These are phyloP conservation scores for Smittium culicis DNA, from an alignment of 371 early-diverging fungal genomes.

Conservation along the genomic window DNA sequence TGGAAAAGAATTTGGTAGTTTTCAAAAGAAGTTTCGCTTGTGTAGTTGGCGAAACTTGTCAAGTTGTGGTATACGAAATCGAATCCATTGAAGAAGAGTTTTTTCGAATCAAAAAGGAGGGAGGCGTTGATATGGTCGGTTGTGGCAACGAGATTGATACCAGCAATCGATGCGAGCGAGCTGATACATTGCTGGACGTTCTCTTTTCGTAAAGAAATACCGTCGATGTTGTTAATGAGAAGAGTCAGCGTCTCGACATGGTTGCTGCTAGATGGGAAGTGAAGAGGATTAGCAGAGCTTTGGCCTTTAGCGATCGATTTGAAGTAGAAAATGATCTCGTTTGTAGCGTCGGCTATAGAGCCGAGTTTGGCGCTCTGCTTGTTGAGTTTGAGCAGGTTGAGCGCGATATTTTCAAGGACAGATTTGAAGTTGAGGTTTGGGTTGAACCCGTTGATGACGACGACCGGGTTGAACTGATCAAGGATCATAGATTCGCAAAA, in stretches of 20 bases:
- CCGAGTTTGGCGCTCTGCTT: not conserved
- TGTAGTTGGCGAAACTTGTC: constrained; percentile 70
- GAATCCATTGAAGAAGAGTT: constrained; percentile 39
- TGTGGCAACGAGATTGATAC: constrained; percentile 66
- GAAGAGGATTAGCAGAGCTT: too few relatives aligned
- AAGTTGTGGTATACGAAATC: constrained; percentile 81
- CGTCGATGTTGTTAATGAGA: constrained; percentile 85
- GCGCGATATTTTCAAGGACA: constrained; percentile 44
- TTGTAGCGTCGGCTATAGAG: not conserved
- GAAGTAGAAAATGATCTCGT: constrained; percentile 19
- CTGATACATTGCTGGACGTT: constrained; percentile 29
- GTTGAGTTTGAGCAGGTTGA: constrained; percentile 31
- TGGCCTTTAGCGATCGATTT: constrained; percentile 20
- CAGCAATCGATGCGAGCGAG: constrained; percentile 45
- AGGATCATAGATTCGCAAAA: constrained; percentile 45
- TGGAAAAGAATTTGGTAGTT: constrained; percentile 51
- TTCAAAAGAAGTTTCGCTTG: constrained; percentile 68
- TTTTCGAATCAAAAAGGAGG: constrained; percentile 70
- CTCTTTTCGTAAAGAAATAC: constrained; percentile 58
- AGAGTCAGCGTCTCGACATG: constrained; percentile 38
- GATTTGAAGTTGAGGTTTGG: constrained; percentile 60
- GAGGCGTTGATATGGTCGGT: constrained; percentile 82
- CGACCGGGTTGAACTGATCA: constrained; percentile 39
- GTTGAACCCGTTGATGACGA: constrained; percentile 73
- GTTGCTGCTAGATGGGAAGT: not conserved